Conservation (phyloP, 305 asterid species). For the Striga hermonthica region DNA sequence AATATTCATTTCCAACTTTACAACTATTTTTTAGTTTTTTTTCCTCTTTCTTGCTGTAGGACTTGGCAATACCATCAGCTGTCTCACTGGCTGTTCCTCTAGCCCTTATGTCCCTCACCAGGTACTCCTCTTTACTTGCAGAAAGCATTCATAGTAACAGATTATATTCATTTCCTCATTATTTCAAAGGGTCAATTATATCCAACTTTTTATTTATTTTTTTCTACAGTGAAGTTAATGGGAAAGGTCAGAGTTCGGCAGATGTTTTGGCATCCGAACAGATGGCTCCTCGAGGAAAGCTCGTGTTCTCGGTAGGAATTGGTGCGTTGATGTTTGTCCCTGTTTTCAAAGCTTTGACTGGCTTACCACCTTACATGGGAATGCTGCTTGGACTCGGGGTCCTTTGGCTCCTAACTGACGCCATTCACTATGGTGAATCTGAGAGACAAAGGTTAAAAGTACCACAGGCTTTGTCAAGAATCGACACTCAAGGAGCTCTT, state of each 20-base stretch:
- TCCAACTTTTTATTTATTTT: conserved; percentile 24
- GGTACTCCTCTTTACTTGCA: conserved; percentile 47
- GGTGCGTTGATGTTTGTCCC: conserved; percentile 92
- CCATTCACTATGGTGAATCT: conserved; percentile 94
- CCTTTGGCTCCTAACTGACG: conserved; percentile 94
- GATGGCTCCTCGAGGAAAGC: conserved; percentile 99
- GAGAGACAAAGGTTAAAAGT: conserved; percentile 83
- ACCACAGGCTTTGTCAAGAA: conserved; percentile 94
- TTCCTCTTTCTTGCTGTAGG: conserved; percentile 45
- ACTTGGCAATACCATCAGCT: conserved; percentile 59
- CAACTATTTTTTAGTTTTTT: conserved; percentile 5
- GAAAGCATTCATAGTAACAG: conserved; percentile 17
- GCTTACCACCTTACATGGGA: conserved; percentile 96
- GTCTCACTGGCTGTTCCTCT: conserved; percentile 88
- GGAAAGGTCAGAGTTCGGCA: conserved; percentile 54
- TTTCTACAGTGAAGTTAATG: conserved; percentile 72
- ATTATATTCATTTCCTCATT: not conserved
- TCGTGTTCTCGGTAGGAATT: conserved; percentile 82
- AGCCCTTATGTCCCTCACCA: conserved; percentile 91
- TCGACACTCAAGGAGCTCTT: conserved; percentile 95
- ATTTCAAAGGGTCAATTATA: conserved; percentile 12
- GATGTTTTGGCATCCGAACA: conserved; percentile 87
- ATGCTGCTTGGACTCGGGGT: conserved; percentile 92
- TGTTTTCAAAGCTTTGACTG: conserved; percentile 86
- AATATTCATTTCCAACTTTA: not conserved